Percentiles rank a stretch among this genome's conserved stretches.
Conservation (phyloP, 2,329 filamentous ascomycete genomes). For the Phyllachora maydis region DNA sequence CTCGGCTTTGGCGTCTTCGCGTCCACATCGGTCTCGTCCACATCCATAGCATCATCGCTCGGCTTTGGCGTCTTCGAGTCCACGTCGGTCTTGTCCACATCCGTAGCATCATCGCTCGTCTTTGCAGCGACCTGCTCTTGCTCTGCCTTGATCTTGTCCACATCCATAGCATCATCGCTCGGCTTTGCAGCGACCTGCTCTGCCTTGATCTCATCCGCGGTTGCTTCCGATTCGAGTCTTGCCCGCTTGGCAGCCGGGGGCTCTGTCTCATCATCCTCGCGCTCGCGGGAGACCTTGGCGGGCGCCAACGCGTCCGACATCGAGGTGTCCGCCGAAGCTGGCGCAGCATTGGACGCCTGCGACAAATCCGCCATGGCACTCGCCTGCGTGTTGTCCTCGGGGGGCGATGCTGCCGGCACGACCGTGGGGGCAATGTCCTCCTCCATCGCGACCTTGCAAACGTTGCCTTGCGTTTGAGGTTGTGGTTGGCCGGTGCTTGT, state of each 20-base stretch:
- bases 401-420: conserved; percentile 6
- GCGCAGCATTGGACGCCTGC: conserved; percentile 7
- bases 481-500: conserved; percentile 3
- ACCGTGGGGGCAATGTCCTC: conserved; percentile 7
- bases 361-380: conserved; percentile 22
- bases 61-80: too few species aligned
- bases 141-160: conserved; percentile 6
- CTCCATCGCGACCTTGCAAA: too few species aligned
- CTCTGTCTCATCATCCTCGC: conserved; percentile 49
- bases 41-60: too few species aligned
- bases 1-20: too few species aligned
- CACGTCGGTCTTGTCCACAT: conserved; percentile 2
- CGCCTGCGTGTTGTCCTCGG: conserved; percentile 14
- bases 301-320: neutral
- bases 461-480: too few species aligned
- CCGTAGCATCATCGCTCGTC: too few species aligned
- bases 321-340: too few species aligned
- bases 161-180: conserved; percentile 9
- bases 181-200: conserved; percentile 13
- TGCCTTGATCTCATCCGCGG: conserved; percentile 9
- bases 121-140: conserved; percentile 7
- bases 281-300: conserved; percentile 47
- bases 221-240: conserved; percentile 39
- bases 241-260: conserved; percentile 64
- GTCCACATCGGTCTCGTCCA: conserved; percentile 1